Evolutionary conservation across 148 eudicot species (phyloP).

Genomic region (Suaeda aralocaspica): DNA sequence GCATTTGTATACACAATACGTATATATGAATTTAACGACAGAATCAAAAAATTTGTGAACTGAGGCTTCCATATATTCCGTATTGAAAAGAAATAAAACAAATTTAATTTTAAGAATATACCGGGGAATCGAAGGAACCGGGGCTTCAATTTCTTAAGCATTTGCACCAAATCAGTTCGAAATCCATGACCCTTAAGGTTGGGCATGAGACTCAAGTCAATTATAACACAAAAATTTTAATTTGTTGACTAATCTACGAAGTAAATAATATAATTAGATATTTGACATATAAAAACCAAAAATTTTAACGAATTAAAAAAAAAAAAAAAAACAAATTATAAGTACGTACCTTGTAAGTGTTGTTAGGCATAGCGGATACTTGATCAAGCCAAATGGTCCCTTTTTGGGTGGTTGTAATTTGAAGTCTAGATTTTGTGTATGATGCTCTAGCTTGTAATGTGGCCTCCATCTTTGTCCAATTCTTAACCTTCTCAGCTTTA

Average conservation of each 20-base stretch:
- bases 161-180: constrained; percentile 58
- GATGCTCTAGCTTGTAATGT: constrained; percentile 48
- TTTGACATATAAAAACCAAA: too few species aligned
- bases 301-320: too few species aligned
- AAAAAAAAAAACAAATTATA: too few species aligned
- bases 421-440: constrained; percentile 51
- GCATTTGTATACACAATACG: not conserved
- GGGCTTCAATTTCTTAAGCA: constrained; percentile 73
- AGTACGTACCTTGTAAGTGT: constrained; percentile 55
- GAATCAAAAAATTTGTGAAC: too few species aligned
- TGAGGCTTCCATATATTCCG: too few species aligned
- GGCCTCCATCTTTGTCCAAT: constrained; percentile 61
- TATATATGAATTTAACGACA: not conserved
- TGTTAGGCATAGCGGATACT: constrained; percentile 74
- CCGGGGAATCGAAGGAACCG: constrained; percentile 91
- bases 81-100: not conserved
- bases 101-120: constrained; percentile 16
- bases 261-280: too few species aligned
- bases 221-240: not conserved
- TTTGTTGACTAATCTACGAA: not conserved
- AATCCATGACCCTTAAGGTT: constrained; percentile 83
- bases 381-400: constrained; percentile 91
- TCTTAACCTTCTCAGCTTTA: constrained; percentile 32
- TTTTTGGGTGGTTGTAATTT: constrained; percentile 52
- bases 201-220: not conserved